A percentile compares a stretch with the other conserved stretches of the same genome.
Evolutionary conservation across 371 early-diverging fungal species (phyloP).

Genomic region (Amoeboradix gromovi): DNA sequence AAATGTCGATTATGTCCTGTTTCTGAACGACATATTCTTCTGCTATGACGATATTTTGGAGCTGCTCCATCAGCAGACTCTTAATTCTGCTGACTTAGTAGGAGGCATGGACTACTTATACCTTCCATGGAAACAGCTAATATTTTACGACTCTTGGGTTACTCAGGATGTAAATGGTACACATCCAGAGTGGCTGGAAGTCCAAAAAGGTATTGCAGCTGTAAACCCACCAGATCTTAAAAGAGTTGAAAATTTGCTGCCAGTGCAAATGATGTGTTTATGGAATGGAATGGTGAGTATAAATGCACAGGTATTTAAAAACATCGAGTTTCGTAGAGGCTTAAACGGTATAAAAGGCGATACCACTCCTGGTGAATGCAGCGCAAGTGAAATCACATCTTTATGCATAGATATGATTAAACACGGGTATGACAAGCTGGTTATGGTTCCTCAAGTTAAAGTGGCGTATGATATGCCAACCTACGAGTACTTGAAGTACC

Average conservation of each 20-base stretch:
- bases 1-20: conserved; percentile 7
- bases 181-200: not conserved
- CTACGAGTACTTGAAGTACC: too few species aligned
- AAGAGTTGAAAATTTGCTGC: conserved; percentile 5
- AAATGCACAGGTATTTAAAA: conserved; percentile 10
- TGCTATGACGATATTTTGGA: conserved; percentile 17
- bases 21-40: conserved; percentile 18
- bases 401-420: conserved; percentile 16
- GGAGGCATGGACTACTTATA: conserved; percentile 16
- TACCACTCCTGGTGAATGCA: conserved; percentile 9
- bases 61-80: conserved; percentile 11
- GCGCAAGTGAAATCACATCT: conserved; percentile 16
- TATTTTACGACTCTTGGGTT: conserved; percentile 19
- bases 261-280: conserved; percentile 18
- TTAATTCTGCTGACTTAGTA: conserved; percentile 11
- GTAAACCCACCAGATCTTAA: conserved; percentile 5
- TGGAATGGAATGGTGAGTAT: conserved; percentile 20
- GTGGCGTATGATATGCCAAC: conserved; percentile 16
- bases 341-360: not conserved
- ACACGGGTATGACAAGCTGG: conserved; percentile 7
- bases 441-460: conserved; percentile 14
- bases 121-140: conserved; percentile 3
- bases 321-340: conserved; percentile 4
- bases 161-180: conserved; percentile 15
- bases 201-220: too few species aligned